Base-by-base conservation (phyloP, 495 filamentous ascomycete genomes). In the Lindgomyces ingoldianus region DNA sequence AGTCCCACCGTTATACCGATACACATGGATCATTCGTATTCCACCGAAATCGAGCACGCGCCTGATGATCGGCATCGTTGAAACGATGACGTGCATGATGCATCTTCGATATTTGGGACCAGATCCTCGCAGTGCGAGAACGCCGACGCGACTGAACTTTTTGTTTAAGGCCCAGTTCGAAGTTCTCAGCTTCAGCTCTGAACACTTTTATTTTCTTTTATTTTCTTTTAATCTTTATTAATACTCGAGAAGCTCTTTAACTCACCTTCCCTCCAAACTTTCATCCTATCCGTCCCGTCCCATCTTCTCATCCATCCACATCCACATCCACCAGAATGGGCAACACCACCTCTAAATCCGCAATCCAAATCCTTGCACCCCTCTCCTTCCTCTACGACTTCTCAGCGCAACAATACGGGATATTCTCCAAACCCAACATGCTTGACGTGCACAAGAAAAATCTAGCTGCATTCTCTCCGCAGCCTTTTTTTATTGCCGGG, bases 401-500 rank as follows among this genome's bases (percentile, higher is more conserved):
- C 65, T 75, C 77, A 16, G 72, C 74, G 1, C 79, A 82, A 63
- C 77, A 79, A 66, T 80, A 80, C 68, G 79, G 79, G 62, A 74
- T 82, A 64, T 68, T 77, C 24, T 73, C 72, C 29, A 69, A 60
- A 2, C 81, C 81, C 9, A 81, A 78, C 64, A 83, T 82, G 81
- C 75, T 79, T 62, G 76, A 79, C 41, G 72, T 83, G 44, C 79
- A 82, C 65, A 74, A 82, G 63, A 57, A 65, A 22, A 82, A 84
- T 72, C 67, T 82, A 24, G 80, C 80, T 9, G 81, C 82, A 67
- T 82, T 77, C 69, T 75, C 70, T 11, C 81, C 81, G 14, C 75
- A 82, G 54, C 80, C 80, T 6, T 80, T 66, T 61, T 83, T 82
- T 74, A 84, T 84, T 55, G 81, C 53, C 12, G 81, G 62, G 55